Evolutionary conservation across 2,329 filamentous ascomycete genomes (phyloP), one percentile per base, ranked within the genome.

Genomic region (Xylaria sp.): DNA sequence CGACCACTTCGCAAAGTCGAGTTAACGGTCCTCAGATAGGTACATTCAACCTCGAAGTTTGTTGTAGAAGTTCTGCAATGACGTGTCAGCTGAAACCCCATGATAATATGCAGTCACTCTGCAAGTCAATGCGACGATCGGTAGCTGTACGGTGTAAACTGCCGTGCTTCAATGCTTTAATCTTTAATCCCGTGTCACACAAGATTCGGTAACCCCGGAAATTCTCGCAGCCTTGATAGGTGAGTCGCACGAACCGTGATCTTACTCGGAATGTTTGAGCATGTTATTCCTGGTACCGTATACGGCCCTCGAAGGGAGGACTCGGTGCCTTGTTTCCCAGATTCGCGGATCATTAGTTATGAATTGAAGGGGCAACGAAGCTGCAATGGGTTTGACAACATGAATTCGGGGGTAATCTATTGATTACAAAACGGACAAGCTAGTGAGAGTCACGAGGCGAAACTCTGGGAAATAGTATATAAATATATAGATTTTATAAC

Each of bases 101-200:
- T 36, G 6, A 28, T 32, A 57, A 28, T 32, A 57, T 57, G 52
- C 48, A 28, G 52, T 28, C 48, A 61, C 63, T 61, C 50, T 66
- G 48, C 34, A 52, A 58, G 50, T 57, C 61, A n/a, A 66, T 66
- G 63, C 63, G n/a, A 34, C 39, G 30, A 32, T 58, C 6, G 30
- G 32, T 41, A 58, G 25, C 23, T 25, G 36, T 34, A 45, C 41
- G 18, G 41, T 45, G 18, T 45, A 23, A 15, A 30, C 15, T 5
- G 39, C 6, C 4, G 39, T 41, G 15, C 56, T 46, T 46, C 12
- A 20, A 56, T 45, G 30, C 45, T 28, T 48, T 41, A 48, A 59
- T 28, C 45, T 28, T 48, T 41, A 48, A 59, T 28, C 45, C 55
- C 36, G 62, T 52, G 46, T 28, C 30, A 41, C 55, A 28, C 46